These are phyloP conservation scores for Hypoxylon rubiginosum DNA, from an alignment of 2,329 filamentous ascomycete genomes.

Conservation along the genomic window DNA sequence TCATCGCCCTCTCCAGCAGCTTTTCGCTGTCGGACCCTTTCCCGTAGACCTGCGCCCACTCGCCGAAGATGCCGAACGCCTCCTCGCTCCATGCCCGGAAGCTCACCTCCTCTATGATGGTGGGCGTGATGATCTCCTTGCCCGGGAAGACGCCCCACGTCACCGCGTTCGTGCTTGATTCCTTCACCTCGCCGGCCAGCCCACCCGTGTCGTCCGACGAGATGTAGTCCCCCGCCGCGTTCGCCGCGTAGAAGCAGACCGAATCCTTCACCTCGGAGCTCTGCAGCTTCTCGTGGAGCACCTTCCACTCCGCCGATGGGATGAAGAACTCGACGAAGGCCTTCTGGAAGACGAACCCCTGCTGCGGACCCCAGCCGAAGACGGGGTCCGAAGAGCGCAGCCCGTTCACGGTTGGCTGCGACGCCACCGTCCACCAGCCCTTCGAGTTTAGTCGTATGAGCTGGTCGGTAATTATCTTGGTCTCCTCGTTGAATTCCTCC, in stretches of 20 bases:
- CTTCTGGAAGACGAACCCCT: slow-evolving; percentile 98
- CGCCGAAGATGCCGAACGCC: slow-evolving; percentile 93
- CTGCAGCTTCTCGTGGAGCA: slow-evolving; percentile 73
- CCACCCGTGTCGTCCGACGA: slow-evolving; percentile 71
- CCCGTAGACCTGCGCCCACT: slow-evolving; percentile 93
- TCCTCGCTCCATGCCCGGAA: slow-evolving; percentile 96
- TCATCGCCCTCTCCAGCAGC: slow-evolving; percentile 75
- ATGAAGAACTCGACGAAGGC: slow-evolving; percentile 98
- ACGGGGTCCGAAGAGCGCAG: slow-evolving; percentile 79
- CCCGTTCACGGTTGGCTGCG: slow-evolving; percentile 93
- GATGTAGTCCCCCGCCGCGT: slow-evolving; percentile 81
- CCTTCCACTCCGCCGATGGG: slow-evolving; percentile 77
- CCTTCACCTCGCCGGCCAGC: slow-evolving; percentile 50
- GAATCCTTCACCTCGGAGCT: slow-evolving; percentile 71
- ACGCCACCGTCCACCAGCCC: slow-evolving; percentile 97
- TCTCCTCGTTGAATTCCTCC: slow-evolving; percentile 87
- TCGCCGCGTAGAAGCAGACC: slow-evolving; percentile 90
- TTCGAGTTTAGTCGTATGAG: slow-evolving; percentile 81
- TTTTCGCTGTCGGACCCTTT: slow-evolving; percentile 77
- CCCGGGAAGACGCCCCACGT: slow-evolving; percentile 97
- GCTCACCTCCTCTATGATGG: slow-evolving; percentile 95
- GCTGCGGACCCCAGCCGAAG: slow-evolving; percentile 93
- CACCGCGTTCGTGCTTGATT: slow-evolving; percentile 84
- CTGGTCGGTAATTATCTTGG: slow-evolving; percentile 80
- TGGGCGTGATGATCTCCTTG: slow-evolving; percentile 96